phyloP scores from a whole-genome alignment of 2,329 filamentous ascomycete species.

The Monilinia laxa region DNA sequence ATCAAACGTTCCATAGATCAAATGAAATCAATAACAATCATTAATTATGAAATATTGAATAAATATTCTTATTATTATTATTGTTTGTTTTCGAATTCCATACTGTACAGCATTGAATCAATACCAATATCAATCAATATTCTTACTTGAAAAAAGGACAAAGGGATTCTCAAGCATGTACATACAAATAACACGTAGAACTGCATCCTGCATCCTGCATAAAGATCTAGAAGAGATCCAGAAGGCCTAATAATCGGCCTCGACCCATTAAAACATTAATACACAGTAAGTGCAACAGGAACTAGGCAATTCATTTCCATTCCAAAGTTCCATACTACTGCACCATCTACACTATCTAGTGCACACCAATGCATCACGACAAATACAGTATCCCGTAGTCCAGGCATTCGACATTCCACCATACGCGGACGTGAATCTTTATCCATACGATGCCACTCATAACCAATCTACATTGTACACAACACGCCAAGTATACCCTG shows the following conservation, averaged over 20 bases:
- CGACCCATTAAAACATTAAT: background rate
- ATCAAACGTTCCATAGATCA: background rate
- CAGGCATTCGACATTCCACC: too few relatives aligned
- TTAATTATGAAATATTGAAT: background rate
- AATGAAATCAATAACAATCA: background rate
- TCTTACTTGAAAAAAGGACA: background rate
- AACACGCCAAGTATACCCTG: background rate
- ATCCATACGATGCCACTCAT: too few relatives aligned
- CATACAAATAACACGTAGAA: slow-evolving; percentile 2
- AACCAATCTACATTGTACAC: background rate
- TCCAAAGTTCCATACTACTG: background rate
- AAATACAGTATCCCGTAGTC: background rate
- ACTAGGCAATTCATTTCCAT: too few relatives aligned
- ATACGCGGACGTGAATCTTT: too few relatives aligned
- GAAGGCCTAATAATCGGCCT: too few relatives aligned
- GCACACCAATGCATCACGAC: background rate
- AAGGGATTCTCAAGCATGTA: background rate
- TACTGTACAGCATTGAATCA: background rate
- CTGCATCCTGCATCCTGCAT: slow-evolving; percentile 2
- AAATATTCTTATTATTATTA: too few relatives aligned
- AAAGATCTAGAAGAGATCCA: background rate
- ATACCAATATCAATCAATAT: background rate
- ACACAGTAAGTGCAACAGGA: too few relatives aligned
- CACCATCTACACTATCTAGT: background rate
- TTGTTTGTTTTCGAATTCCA: background rate